phyloP scores from a whole-genome alignment of 768 basidiomycete species.

The Lentinula detonsa region DNA sequence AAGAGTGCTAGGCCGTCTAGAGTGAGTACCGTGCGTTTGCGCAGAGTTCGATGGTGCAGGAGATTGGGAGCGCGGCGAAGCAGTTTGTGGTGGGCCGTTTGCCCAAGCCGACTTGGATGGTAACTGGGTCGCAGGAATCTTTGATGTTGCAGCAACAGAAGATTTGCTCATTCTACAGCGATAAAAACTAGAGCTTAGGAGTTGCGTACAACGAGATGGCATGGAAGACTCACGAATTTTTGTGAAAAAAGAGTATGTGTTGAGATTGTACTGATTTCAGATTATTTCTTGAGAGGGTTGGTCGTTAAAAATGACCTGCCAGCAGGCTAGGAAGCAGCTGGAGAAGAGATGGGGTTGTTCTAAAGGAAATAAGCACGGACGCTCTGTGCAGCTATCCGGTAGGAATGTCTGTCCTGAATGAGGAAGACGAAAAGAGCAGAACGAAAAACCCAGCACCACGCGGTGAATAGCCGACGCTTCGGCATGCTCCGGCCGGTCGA shows the following conservation, averaged over 20 bases:
- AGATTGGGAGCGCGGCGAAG: constrained; percentile 74
- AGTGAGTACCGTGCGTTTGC: constrained; percentile 53
- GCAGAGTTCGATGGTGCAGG: constrained; percentile 53
- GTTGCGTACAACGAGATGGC: background rate
- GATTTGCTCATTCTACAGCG: constrained; percentile 86
- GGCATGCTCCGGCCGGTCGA: background rate
- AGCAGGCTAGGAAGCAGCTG: constrained; percentile 75
- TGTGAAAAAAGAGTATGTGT: constrained; percentile 22
- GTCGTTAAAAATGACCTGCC: constrained; percentile 89
- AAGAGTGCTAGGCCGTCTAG: constrained; percentile 73
- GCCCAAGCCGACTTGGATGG: constrained; percentile 86
- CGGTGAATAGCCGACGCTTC: background rate
- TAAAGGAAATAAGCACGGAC: constrained; percentile 30
- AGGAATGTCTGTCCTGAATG: constrained; percentile 31
- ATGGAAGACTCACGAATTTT: constrained; percentile 24
- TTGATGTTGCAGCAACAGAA: constrained; percentile 65
- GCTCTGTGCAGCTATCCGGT: constrained; percentile 32
- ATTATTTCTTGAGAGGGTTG: constrained; percentile 59
- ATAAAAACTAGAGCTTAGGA: constrained; percentile 3
- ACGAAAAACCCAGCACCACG: background rate
- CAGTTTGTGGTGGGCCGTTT: constrained; percentile 75
- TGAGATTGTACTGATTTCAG: constrained; percentile 33
- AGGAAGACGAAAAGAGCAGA: constrained; percentile 32
- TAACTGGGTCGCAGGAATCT: constrained; percentile 63
- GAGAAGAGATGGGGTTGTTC: constrained; percentile 33